Evolutionary conservation across 768 basidiomycete species (phyloP).

Genomic region (Pleurotus pulmonarius): DNA sequence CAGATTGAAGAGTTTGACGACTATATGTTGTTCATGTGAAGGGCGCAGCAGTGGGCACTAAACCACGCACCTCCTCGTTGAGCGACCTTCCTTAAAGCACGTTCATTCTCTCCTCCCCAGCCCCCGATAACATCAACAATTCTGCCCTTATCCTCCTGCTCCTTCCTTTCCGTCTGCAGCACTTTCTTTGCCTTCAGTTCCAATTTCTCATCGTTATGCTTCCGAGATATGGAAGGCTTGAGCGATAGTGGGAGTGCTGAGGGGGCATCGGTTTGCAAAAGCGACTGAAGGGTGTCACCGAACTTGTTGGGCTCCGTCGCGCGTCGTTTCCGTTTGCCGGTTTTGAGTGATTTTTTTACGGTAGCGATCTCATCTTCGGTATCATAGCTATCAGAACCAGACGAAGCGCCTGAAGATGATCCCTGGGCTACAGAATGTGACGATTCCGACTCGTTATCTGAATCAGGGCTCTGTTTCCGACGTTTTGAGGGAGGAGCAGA

Average conservation of each 20-base stretch:
- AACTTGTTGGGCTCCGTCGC: conserved; percentile 75
- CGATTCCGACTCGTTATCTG: conserved; percentile 18
- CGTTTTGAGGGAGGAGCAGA: conserved; percentile 43
- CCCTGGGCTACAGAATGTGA: conserved; percentile 11
- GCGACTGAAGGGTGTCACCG: conserved; percentile 67
- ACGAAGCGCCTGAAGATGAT: conserved; percentile 19
- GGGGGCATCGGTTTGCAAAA: conserved; percentile 70
- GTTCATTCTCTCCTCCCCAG: conserved; percentile 84
- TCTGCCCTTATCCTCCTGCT: conserved; percentile 65
- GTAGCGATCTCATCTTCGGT: conserved; percentile 65
- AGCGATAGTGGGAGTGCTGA: conserved; percentile 72
- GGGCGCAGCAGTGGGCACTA: background rate
- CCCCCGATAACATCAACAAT: conserved; percentile 76
- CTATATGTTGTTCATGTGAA: conserved; percentile 24
- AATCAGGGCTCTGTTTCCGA: conserved; percentile 37
- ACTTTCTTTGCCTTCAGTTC: conserved; percentile 70
- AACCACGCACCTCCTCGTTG: conserved; percentile 69
- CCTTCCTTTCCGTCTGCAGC: conserved; percentile 68
- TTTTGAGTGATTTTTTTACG: conserved; percentile 73
- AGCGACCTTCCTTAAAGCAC: conserved; percentile 75
- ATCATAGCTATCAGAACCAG: conserved; percentile 29
- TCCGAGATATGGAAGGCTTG: conserved; percentile 67
- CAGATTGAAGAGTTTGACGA: conserved; percentile 84
- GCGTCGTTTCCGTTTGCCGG: conserved; percentile 77
- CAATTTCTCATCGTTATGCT: conserved; percentile 72